Percentiles rank a stretch among this genome's conserved stretches.
phyloP scores from a whole-genome alignment of 352 stramenopile species.

The Elongisporangium undulatum region DNA sequence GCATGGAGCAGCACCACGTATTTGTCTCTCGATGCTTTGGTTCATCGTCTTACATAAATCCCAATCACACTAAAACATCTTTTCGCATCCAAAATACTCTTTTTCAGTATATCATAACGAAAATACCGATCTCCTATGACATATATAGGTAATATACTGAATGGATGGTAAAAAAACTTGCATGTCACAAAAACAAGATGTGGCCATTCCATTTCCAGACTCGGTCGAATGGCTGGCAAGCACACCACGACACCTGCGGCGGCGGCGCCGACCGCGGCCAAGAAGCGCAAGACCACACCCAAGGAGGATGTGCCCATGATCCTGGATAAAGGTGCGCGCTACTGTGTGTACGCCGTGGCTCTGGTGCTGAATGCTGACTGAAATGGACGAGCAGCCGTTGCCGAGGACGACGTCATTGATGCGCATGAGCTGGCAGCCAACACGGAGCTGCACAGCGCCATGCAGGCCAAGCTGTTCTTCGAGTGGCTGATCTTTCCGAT shows the following conservation, averaged over 20 bases:
- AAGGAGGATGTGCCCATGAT: conserved; percentile 39
- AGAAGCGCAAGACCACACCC: conserved; percentile 48
- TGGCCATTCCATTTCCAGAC: not conserved
- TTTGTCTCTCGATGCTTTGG: no score
- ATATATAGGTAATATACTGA: not conserved
- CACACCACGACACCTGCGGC: conserved; percentile 11
- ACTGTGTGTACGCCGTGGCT: not conserved
- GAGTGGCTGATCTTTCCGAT: conserved; percentile 87
- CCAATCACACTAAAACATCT: no score
- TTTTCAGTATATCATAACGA: no score
- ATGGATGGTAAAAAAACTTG: not conserved
- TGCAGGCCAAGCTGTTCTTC: conserved; percentile 67
- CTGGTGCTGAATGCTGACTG: not conserved
- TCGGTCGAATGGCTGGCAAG: conserved; percentile 34
- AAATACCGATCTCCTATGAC: no score
- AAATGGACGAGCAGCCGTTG: conserved; percentile 11
- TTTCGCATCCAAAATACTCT: no score
- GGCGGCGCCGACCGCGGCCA: conserved; percentile 17
- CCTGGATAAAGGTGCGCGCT: conserved; percentile 18
- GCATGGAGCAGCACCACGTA: not conserved
- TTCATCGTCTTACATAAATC: no score
- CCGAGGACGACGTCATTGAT: conserved; percentile 48
- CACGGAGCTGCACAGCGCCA: conserved; percentile 62
- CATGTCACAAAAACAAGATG: not conserved
- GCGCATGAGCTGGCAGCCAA: conserved; percentile 49